phyloP scores from a whole-genome alignment of 495 filamentous ascomycete species.

The Trichoderma reesei region DNA sequence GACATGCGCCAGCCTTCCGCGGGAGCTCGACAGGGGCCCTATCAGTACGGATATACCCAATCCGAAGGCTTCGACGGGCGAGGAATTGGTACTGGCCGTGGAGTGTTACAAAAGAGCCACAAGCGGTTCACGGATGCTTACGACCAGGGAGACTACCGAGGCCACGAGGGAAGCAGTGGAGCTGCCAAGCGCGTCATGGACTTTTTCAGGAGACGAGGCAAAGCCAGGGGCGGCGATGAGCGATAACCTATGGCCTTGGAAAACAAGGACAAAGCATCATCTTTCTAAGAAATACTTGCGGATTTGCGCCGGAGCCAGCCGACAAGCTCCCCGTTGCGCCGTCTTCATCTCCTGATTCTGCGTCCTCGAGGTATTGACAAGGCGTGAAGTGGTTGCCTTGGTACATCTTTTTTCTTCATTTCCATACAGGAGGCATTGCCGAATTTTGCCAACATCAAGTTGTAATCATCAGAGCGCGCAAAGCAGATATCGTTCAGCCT shows the following conservation, averaged over 20 bases:
- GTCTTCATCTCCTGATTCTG: not conserved
- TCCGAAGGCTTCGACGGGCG: conserved; percentile 25
- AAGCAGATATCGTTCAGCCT: conserved; percentile 7
- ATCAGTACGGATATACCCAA: conserved; percentile 25
- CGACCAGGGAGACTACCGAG: conserved; percentile 56
- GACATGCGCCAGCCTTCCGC: conserved; percentile 18
- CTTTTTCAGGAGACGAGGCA: conserved; percentile 84
- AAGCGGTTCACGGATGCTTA: conserved; percentile 81
- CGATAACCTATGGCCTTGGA: conserved; percentile 9
- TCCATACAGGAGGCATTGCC: conserved; percentile 1
- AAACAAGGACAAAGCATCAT: not conserved
- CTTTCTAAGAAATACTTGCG: not conserved
- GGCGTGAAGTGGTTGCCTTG: not conserved
- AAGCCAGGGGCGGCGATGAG: conserved; percentile 54
- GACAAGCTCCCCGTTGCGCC: not conserved
- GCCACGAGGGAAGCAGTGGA: conserved; percentile 71
- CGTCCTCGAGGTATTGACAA: not conserved
- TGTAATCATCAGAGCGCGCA: conserved; percentile 8
- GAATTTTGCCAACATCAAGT: conserved; percentile 1
- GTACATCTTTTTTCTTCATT: not conserved
- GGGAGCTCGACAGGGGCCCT: conserved; percentile 23
- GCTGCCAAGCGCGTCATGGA: conserved; percentile 93
- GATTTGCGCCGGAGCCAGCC: not conserved
- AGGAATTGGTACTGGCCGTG: conserved; percentile 25
- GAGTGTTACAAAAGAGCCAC: conserved; percentile 73